Evolutionary conservation across 345 rosid genomes (phyloP), one percentile per base, ranked within the genome.

Genomic region (Eucalyptus sp.): DNA sequence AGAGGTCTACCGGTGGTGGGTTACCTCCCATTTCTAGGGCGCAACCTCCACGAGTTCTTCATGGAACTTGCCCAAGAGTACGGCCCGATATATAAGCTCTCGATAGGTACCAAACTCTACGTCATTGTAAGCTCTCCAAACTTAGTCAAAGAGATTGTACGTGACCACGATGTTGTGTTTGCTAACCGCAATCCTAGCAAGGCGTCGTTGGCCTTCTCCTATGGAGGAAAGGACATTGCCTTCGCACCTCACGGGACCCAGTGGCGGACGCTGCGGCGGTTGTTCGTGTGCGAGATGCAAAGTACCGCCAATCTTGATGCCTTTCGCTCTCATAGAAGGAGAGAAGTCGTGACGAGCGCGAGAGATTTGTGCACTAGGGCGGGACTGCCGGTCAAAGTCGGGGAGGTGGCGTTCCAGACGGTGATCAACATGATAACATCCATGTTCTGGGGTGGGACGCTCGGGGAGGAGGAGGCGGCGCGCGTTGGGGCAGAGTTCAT

Each of bases 51-150:
- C 62, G n/a, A 62, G 2, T 10, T 18, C 24, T 93, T 91, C 88
- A 86, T 86, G 51, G 87, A 88, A 25, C 51, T 92, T 84, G 90
- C 92, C 17, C 18, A 2, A n/a, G 14, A 9, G 16, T 91, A 93
- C 6, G 92, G 94, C 29, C 92, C 93, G 3, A 89, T 93, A 43
- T 90, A 43, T 89, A 93, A 88, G 79, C 88, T 93, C 41, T 68
- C 76, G n/a, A 86, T 92, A 2, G 94, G 93, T 13, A 86, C 50
- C 62, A 90, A 88, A 4, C 85, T 85, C 52, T 91, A 46, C 17
- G 90, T 93, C 16, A 88, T 93, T n/a, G 43, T 93, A 15, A 91
- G 88, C 91, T 91, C 91, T 4, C 92, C 94, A 3, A 83, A 80
- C 17, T 52, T 92, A 13, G 92, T 52, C 8, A 91, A 90, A 60